These are phyloP conservation scores for Xylaria flabelliformis DNA, from an alignment of 495 filamentous ascomycete genomes.

Conservation along the genomic window DNA sequence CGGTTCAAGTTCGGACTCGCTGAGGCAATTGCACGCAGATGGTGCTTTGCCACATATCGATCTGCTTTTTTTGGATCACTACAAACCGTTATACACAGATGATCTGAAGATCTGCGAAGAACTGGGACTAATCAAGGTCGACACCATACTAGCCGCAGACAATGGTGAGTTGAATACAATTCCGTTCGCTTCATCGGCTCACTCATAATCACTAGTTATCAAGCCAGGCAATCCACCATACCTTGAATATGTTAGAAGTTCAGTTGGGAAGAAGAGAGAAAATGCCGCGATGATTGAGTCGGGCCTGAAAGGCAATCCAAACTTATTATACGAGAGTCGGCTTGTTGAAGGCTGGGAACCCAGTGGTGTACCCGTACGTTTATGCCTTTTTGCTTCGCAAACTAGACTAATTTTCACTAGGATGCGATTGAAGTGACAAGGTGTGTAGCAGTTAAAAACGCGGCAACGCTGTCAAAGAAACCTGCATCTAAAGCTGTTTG, in stretches of 20 bases:
- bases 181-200: slow-evolving; percentile 3
- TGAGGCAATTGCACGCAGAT: slow-evolving; percentile 59
- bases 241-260: slow-evolving; percentile 67
- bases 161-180: slow-evolving; percentile 52
- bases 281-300: slow-evolving; percentile 45
- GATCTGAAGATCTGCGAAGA: slow-evolving; percentile 78
- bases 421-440: slow-evolving; percentile 76
- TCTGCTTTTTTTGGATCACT: slow-evolving; percentile 77
- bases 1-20: slow-evolving; percentile 65
- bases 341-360: slow-evolving; percentile 72
- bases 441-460: slow-evolving; percentile 54
- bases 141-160: slow-evolving; percentile 71
- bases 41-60: slow-evolving; percentile 64
- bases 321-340: slow-evolving; percentile 70
- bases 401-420: slow-evolving; percentile 46
- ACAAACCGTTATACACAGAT: slow-evolving; percentile 71
- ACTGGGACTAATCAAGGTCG: slow-evolving; percentile 63
- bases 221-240: slow-evolving; percentile 79
- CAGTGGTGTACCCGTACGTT: slow-evolving; percentile 62
- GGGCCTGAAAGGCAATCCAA: slow-evolving; percentile 66
- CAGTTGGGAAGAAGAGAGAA: slow-evolving; percentile 55
- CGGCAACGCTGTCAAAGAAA: not conserved
- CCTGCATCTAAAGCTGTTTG: not conserved
- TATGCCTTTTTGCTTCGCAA: not conserved
- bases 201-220: slow-evolving; percentile 48